phyloP scores from a whole-genome alignment of 441 rosid species.

The Corymbia calophylla region DNA sequence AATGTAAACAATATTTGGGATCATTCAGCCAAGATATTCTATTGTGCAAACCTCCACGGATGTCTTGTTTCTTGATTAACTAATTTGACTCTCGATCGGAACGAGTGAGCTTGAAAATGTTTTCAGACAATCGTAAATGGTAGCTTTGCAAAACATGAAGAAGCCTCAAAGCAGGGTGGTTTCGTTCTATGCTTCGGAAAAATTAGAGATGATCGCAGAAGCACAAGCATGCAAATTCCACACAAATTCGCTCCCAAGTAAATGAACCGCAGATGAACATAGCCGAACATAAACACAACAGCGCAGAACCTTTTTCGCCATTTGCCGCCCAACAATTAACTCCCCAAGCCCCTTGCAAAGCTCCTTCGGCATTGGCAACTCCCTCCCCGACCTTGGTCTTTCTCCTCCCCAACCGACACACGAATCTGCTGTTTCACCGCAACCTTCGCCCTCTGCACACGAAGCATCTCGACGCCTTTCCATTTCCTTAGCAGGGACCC shows the following conservation, averaged over 20 bases:
- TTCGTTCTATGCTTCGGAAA: too few species aligned
- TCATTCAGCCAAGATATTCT: too few species aligned
- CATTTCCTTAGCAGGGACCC: constrained; percentile 17
- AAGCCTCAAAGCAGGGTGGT: too few species aligned
- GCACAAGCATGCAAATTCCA: not conserved
- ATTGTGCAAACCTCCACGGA: too few species aligned
- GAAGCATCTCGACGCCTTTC: constrained; percentile 3
- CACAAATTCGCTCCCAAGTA: not conserved
- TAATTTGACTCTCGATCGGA: too few species aligned
- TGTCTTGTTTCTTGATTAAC: too few species aligned
- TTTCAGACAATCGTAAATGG: too few species aligned
- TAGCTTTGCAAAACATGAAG: too few species aligned
- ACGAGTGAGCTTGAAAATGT: too few species aligned
- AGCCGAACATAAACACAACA: not conserved
- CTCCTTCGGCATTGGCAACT: constrained; percentile 57
- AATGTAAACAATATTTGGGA: too few species aligned
- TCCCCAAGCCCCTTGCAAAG: constrained; percentile 42
- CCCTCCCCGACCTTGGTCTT: constrained; percentile 2
- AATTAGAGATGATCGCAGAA: not conserved
- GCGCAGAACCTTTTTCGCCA: constrained; percentile 46
- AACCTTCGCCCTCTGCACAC: constrained; percentile 10
- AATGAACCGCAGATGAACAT: not conserved
- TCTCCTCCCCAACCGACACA: constrained; percentile 6
- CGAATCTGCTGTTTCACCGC: constrained; percentile 2
- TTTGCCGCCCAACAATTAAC: constrained; percentile 53